These are phyloP conservation scores for Aureobasidium uvarum DNA, from an alignment of 2,329 filamentous ascomycete genomes.

Conservation along the genomic window DNA sequence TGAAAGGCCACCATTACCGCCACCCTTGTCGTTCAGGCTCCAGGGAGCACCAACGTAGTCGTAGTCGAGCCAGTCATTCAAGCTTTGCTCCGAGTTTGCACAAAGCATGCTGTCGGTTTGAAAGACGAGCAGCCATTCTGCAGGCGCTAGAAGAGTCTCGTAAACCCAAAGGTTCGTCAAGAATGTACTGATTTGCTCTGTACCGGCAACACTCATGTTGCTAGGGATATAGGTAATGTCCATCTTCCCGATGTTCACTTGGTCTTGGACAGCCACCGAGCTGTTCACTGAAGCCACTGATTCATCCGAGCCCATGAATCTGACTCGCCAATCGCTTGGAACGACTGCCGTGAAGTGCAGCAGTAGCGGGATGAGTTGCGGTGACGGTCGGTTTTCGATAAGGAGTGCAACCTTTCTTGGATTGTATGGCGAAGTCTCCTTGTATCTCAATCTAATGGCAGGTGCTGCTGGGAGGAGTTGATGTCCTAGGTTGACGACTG, in stretches of 20 bases:
- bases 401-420: constrained; percentile 2
- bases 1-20: constrained; percentile 3
- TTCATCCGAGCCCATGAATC: constrained; percentile 13
- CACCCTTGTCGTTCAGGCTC: not conserved
- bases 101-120: constrained; percentile 18
- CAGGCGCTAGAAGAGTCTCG: not conserved
- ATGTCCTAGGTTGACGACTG: not conserved
- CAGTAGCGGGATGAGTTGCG: constrained; percentile 13
- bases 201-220: not conserved
- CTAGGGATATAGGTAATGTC: constrained; percentile 3
- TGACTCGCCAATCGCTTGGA: constrained; percentile 5
- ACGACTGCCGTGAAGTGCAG: constrained; percentile 13
- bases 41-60: constrained; percentile 7
- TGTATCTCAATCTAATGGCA: not conserved
- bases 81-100: constrained; percentile 8
- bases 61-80: constrained; percentile 20
- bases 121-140: constrained; percentile 17
- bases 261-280: not conserved
- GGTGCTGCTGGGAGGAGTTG: not conserved
- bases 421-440: not conserved
- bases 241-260: constrained; percentile 6
- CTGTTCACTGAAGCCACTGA: not conserved
- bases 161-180: constrained; percentile 8
- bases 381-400: constrained; percentile 13
- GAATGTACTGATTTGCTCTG: constrained; percentile 9